Evolutionary conservation across 225 moss, liverwort and hornwort genomes (phyloP).

Genomic region (Straminergon stramineum): DNA sequence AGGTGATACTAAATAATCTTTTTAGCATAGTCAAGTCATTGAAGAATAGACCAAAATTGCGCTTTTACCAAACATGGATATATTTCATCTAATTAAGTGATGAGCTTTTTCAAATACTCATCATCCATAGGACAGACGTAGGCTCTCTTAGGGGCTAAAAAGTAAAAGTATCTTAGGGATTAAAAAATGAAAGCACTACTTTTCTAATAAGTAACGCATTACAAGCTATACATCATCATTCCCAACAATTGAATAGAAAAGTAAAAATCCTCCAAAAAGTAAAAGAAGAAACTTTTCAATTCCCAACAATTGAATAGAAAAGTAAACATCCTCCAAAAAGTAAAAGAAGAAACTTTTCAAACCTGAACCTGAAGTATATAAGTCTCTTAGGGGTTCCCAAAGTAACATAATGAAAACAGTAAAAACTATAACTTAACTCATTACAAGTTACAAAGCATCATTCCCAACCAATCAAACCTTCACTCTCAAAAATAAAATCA

Average conservation of each 20-base stretch:
- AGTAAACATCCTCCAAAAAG: neutral
- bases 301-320: too few species aligned
- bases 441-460: neutral
- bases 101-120: too few species aligned
- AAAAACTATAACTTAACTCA: neutral
- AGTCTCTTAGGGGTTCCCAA: neutral
- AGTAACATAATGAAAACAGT: neutral
- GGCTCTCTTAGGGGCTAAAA: neutral
- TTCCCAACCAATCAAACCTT: neutral
- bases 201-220: neutral
- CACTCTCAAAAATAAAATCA: neutral
- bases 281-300: neutral
- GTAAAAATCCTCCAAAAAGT: neutral
- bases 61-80: neutral
- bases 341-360: neutral
- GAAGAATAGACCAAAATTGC: neutral
- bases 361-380: neutral
- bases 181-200: neutral
- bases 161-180: neutral
- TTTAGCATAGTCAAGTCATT: neutral
- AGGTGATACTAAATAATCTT: neutral
- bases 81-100: neutral
- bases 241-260: neutral
- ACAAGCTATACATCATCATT: neutral
- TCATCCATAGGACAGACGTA: neutral